Conservation (phyloP, 352 stramenopile species). For the Saprolegnia parasitica region DNA sequence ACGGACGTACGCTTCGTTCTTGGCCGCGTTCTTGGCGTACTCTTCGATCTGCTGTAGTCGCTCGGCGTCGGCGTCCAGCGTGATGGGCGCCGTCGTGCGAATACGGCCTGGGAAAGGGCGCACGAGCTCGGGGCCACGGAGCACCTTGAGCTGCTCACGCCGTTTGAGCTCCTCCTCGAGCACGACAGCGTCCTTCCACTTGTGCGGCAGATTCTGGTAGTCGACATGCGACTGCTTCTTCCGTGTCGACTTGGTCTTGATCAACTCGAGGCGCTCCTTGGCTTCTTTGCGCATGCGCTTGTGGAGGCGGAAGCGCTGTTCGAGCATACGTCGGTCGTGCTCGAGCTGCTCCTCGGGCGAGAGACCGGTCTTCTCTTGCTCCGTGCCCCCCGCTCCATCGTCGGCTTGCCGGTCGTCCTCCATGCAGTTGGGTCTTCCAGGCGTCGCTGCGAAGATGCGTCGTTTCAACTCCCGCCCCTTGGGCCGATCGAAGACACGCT, state of each 20-base stretch:
- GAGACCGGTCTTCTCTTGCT: neutral
- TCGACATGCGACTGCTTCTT: constrained; percentile 53
- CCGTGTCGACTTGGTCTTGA: constrained; percentile 33
- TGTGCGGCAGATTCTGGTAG: constrained; percentile 81
- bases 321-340: constrained; percentile 30
- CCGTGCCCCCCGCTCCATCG: neutral
- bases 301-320: constrained; percentile 72
- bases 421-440: neutral
- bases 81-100: constrained; percentile 33
- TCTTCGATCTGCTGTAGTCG: constrained; percentile 6
- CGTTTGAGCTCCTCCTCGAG: constrained; percentile 59
- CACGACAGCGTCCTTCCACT: constrained; percentile 73
- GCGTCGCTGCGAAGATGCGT: neutral
- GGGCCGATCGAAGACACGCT: too few species aligned
- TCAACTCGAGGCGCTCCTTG: constrained; percentile 45
- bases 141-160: constrained; percentile 44
- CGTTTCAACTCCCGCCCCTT: neutral
- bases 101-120: constrained; percentile 54
- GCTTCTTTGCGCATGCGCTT: constrained; percentile 71
- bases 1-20: constrained; percentile 8
- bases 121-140: constrained; percentile 47
- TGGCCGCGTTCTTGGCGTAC: constrained; percentile 25
- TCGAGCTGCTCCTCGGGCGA: constrained; percentile 30
- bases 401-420: neutral
- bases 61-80: constrained; percentile 20